Base-by-base conservation (phyloP, 2,329 filamentous ascomycete genomes). In the Fusarium sp. region DNA sequence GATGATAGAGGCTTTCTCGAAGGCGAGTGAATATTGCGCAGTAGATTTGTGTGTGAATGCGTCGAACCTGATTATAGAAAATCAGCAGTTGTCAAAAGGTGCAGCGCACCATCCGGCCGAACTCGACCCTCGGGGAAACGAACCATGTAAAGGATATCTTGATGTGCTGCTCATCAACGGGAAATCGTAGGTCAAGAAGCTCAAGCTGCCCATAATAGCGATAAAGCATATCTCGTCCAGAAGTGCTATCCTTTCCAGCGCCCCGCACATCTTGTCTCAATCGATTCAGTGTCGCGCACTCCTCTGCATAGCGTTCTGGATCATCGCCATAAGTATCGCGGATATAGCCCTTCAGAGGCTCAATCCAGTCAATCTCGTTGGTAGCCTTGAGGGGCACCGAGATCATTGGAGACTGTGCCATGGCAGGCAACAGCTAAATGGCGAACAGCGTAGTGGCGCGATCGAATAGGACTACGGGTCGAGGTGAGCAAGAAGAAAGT, bases 31-130 rank as follows among this genome's bases (percentile, higher is more conserved):
- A 85, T 97, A 98, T 82, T 99, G 96, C 8, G 95, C 91, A 9
- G 96, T 99, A n/a, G 95, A 89, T 80, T 98, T 98, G 82, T 97
- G 95, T 48, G 96, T 99, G 81, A 99, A 99, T n/a, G 97, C 96
- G 82, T 99, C 96, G 84, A 97, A 98, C 95, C 95, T 97, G 79
- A 8, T 60, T 16, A n/a, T 16, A 22, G 5, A 38, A 42, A 30
- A 47, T 71, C 60, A 76, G 66, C 35, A 38, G 48, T 42, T 42
- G 35, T 48, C 28, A 51, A n/a, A 48, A 60, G 26, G 31, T 36
- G 36, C 26, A 38, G 26, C 18, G 22, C 22, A 47, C 44, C 28
- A 24, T 45, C 9, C 12, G 13, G 39, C 5, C 36, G 42, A 14
- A 16, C 30, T 39, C 22, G 47, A 31, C 42, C 42, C 35, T 45